These are phyloP conservation scores for Calocera cornea DNA, from an alignment of 768 basidiomycete species.

Conservation along the genomic window DNA sequence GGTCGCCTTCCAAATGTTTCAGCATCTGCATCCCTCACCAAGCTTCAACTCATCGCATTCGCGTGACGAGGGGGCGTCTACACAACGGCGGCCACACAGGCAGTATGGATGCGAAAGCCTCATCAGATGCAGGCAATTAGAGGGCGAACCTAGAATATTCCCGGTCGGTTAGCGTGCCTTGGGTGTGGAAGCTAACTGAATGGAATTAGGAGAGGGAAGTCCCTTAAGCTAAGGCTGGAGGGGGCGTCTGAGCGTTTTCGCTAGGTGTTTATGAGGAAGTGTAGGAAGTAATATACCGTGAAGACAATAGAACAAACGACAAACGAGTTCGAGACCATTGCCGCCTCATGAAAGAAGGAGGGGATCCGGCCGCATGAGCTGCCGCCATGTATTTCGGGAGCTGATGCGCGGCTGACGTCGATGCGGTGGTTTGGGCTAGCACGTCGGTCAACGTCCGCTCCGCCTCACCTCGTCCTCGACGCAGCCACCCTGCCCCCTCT, in stretches of 20 bases:
- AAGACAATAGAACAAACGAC: not conserved
- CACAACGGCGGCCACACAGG: no score
- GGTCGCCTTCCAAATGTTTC: not conserved
- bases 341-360: not conserved
- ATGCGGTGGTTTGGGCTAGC: not conserved
- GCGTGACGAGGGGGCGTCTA: not conserved
- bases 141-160: not conserved
- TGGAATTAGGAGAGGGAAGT: not conserved
- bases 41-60: not conserved
- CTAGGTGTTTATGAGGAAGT: not conserved
- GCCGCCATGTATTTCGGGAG: slow-evolving; percentile 6
- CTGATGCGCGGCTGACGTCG: slow-evolving; percentile 5
- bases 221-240: not conserved
- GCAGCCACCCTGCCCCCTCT: not conserved
- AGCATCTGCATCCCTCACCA: not conserved
- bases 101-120: not conserved
- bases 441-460: not conserved
- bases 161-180: not conserved
- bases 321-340: not conserved
- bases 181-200: not conserved
- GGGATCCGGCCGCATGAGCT: not conserved
- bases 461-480: not conserved
- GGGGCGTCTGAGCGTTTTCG: no score
- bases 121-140: not conserved
- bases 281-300: not conserved